Conservation (phyloP, 2,329 filamentous ascomycete genomes). For the Fusarium dlaminii region DNA sequence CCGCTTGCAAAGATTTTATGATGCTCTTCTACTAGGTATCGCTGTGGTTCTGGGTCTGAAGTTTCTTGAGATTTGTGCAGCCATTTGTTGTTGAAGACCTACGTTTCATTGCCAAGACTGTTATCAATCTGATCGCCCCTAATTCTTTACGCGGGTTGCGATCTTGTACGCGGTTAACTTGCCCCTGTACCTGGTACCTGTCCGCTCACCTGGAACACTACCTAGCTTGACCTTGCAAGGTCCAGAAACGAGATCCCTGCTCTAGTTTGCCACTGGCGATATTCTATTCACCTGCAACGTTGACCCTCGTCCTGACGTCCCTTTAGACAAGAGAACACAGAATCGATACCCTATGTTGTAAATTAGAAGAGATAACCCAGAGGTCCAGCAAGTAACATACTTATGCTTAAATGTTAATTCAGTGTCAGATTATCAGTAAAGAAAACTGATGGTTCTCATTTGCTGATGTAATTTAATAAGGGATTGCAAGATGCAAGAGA, state of each 20-base stretch:
- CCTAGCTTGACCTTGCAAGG: not conserved
- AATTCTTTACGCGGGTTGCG: not conserved
- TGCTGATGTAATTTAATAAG: fast-evolving
- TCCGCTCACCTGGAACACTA: not conserved
- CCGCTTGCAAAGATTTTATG: not conserved
- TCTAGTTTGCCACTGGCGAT: too few species aligned
- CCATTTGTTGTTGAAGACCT: too few species aligned
- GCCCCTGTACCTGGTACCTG: not conserved
- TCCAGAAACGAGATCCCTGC: not conserved
- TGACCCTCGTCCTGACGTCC: fast-evolving
- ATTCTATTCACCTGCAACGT: not conserved
- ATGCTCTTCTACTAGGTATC: too few species aligned
- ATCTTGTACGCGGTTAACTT: not conserved
- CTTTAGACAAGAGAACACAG: not conserved
- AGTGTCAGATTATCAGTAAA: not conserved
- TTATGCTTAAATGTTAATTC: not conserved
- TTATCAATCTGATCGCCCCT: not conserved
- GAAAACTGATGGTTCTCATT: fast-evolving
- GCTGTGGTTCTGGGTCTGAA: fast-evolving
- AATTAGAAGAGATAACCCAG: fast-evolving
- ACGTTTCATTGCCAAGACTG: not conserved
- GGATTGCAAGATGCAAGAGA: not conserved
- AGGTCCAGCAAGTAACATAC: fast-evolving
- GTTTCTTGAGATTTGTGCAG: fast-evolving
- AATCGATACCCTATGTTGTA: not conserved